Evolutionary conservation across 768 basidiomycete genomes (phyloP).

Genomic region (Tephrocybe sp.): DNA sequence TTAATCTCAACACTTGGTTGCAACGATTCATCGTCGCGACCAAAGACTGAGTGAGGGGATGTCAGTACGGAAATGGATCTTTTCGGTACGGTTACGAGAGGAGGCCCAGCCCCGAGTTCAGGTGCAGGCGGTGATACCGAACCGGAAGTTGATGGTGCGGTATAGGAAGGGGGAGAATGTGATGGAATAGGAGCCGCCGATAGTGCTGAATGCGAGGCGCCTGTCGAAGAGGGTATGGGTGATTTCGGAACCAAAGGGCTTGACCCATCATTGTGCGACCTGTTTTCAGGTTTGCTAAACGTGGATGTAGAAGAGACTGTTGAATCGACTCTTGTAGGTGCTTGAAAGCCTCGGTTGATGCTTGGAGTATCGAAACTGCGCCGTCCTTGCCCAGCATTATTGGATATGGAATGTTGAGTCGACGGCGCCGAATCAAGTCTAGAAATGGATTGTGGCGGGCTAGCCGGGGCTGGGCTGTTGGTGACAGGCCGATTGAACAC

Average conservation of each 20-base stretch:
- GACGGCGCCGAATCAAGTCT: background rate
- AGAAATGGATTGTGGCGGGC: constrained; percentile 6
- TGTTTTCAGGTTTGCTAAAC: background rate
- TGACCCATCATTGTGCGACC: background rate
- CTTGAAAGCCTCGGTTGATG: constrained; percentile 8
- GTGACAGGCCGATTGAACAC: constrained; percentile 5
- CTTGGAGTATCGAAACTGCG: constrained; percentile 14
- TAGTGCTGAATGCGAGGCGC: background rate
- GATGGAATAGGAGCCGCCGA: constrained; percentile 2
- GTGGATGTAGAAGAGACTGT: constrained; percentile 1
- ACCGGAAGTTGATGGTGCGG: background rate
- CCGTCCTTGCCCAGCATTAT: background rate
- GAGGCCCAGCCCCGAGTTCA: constrained; percentile 3
- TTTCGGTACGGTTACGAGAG: constrained; percentile 2
- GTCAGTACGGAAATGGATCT: constrained; percentile 27
- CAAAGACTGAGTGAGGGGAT: constrained; percentile 29
- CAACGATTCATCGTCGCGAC: constrained; percentile 10
- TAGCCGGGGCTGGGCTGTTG: constrained; percentile 3
- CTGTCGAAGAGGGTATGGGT: constrained; percentile 10
- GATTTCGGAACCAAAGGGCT: constrained; percentile 8
- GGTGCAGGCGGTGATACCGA: constrained; percentile 1
- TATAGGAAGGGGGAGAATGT: constrained; percentile 2
- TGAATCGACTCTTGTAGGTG: constrained; percentile 10
- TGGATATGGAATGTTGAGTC: background rate
- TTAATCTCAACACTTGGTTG: background rate